Evolutionary conservation across 2,329 filamentous ascomycete species (phyloP), one percentile per base, ranked within the genome.

Genomic region (Macrophomina pseudophaseolina): DNA sequence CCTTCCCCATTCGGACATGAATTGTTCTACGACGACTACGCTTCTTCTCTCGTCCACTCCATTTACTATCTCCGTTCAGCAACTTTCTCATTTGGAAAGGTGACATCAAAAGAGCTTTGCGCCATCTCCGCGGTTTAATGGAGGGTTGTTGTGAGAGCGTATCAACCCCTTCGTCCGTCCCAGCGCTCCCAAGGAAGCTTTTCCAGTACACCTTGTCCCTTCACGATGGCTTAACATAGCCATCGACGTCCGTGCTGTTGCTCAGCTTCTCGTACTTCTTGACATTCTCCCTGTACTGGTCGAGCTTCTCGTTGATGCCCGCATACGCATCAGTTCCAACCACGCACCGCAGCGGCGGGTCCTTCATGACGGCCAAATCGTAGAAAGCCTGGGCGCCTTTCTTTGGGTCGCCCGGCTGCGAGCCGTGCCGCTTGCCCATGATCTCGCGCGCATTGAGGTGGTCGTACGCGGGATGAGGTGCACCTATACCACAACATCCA

Each of bases 291-390:
- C 76, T 66, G 58, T 84, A 85, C 12, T 75, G 74, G 51, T 86
- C 81, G 28, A 87, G 78, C 75, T 87, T 87, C 0, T 74, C 71
- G 69, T 78, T 83, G 28, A 88, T 81, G 4, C 69, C 76, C 1
- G 72, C 71, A 72, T 83, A 87, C 0, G 84, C 83, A 74, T 88
- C 86, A 0, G 79, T 84, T 0, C 86, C 86, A 11, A 88, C 76
- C 0, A 85, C 79, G 14, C 85, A 80, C 35, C 86, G 76, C 7
- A 88, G 70, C 3, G 86, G 86, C 3, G 83, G 84, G 14, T 85
- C 80, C 12, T 83, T 71, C 79, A 84, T 81, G 44, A 81, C 78
- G 0, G 84, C 85, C 16, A 88, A 71, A 63, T 88, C 83, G 69
- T 87, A 86, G 76, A 87, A 85, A 0, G 80, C 80, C 28, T 80